Evolutionary conservation across 495 filamentous ascomycete genomes (phyloP).

Genomic region (Terfezia claveryi): DNA sequence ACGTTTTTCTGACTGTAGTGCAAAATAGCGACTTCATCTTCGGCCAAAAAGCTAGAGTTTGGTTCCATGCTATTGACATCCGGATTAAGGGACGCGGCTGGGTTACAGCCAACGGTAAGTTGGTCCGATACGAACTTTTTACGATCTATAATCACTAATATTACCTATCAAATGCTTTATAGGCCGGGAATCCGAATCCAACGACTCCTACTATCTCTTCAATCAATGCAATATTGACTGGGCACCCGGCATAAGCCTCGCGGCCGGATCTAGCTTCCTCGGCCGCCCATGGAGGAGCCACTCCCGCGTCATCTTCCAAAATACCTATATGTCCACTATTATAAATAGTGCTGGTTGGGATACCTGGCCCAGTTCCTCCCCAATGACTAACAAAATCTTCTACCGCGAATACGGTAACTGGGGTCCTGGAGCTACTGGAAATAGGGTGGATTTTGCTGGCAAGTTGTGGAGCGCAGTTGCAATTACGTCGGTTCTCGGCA

Average conservation of each 20-base stretch:
- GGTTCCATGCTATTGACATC: too few species aligned
- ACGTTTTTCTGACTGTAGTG: constrained; percentile 44
- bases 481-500: constrained; percentile 31
- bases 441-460: constrained; percentile 28
- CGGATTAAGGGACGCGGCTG: constrained; percentile 24
- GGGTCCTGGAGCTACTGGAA: constrained; percentile 34
- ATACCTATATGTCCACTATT: constrained; percentile 30
- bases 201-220: constrained; percentile 40
- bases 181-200: constrained; percentile 20
- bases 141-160: too few species aligned
- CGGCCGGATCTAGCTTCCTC: constrained; percentile 33
- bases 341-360: constrained; percentile 41
- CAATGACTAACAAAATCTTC: constrained; percentile 30
- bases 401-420: constrained; percentile 40
- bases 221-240: constrained; percentile 31
- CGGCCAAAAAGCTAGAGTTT: constrained; percentile 25
- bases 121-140: too few species aligned
- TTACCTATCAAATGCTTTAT: too few species aligned
- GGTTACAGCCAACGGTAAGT: constrained; percentile 39
- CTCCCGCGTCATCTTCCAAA: constrained; percentile 39
- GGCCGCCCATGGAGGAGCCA: constrained; percentile 45
- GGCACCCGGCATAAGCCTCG: constrained; percentile 26
- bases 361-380: constrained; percentile 29
- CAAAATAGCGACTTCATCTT: constrained; percentile 21
- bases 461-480: constrained; percentile 25